A percentile compares a stretch with the other conserved stretches of the same genome.
Conservation (phyloP, 192 early-diverging fungal genomes). For the Backusella macrospora region DNA sequence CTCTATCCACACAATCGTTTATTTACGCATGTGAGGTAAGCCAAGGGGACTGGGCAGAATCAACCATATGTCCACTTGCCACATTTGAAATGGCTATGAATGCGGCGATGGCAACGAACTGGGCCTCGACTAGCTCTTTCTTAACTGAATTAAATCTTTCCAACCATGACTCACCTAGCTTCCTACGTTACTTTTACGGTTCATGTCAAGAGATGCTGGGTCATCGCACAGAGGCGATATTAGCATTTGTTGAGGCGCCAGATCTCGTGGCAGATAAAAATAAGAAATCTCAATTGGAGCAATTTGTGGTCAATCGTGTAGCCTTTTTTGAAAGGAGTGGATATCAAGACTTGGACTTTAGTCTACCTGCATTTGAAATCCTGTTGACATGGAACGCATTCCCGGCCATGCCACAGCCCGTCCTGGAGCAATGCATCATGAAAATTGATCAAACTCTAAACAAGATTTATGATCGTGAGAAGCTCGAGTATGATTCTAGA, state of each 20-base stretch:
- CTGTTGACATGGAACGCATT: conserved; percentile 56
- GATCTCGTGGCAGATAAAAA: conserved; percentile 41
- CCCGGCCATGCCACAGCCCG: conserved; percentile 45
- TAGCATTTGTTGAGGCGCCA: conserved; percentile 58
- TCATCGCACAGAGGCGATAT: conserved; percentile 75
- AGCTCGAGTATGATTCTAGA: conserved; percentile 39
- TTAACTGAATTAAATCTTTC: conserved; percentile 24
- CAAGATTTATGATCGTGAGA: conserved; percentile 38
- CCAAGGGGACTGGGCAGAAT: conserved; percentile 39
- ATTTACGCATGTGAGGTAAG: conserved; percentile 36
- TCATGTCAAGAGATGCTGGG: conserved; percentile 56
- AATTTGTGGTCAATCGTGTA: conserved; percentile 52
- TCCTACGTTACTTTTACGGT: conserved; percentile 52
- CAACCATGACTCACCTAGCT: conserved; percentile 50
- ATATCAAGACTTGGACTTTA: conserved; percentile 47
- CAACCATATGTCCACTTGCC: conserved; percentile 23
- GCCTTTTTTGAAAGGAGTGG: conserved; percentile 48
- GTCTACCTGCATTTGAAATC: conserved; percentile 51
- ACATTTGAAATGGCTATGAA: conserved; percentile 40
- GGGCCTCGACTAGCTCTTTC: conserved; percentile 21
- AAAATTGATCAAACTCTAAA: conserved; percentile 35
- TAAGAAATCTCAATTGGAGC: conserved; percentile 53
- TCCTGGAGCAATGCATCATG: conserved; percentile 37
- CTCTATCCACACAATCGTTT: conserved; percentile 43
- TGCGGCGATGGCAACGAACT: conserved; percentile 32